A percentile compares a stretch with the other conserved stretches of the same genome.
These are phyloP conservation scores for Tolypocladium album DNA, from an alignment of 2,329 filamentous ascomycete species.

Conservation along the genomic window DNA sequence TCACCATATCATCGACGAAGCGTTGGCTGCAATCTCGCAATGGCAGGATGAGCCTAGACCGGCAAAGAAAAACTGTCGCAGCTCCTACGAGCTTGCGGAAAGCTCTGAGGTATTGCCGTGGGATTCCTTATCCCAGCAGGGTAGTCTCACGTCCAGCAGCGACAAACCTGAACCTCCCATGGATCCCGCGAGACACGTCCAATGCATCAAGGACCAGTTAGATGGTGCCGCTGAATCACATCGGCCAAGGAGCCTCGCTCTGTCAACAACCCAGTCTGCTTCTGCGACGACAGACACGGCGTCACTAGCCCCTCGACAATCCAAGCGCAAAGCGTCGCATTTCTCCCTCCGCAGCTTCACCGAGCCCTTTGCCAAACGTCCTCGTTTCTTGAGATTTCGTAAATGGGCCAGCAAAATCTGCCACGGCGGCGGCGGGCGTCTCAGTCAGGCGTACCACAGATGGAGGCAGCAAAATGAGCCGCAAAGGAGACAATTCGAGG, in stretches of 20 bases:
- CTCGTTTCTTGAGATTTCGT: constrained; percentile 14
- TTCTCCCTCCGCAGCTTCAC: constrained; percentile 18
- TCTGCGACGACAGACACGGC: constrained; percentile 1
- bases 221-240: constrained; percentile 12
- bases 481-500: constrained; percentile 15
- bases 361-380: constrained; percentile 14
- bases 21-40: constrained; percentile 11
- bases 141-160: background rate
- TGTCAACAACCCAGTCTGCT: background rate
- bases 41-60: constrained; percentile 13
- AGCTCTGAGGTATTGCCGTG: constrained; percentile 14
- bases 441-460: constrained; percentile 14
- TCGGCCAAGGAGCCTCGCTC: constrained; percentile 8
- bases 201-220: constrained; percentile 9
- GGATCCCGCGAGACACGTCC: background rate
- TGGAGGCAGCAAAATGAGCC: constrained; percentile 14
- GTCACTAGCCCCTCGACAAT: constrained; percentile 3
- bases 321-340: constrained; percentile 20
- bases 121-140: constrained; percentile 10
- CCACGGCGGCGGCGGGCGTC: constrained; percentile 11
- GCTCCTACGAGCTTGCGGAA: constrained; percentile 14
- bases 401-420: constrained; percentile 18
- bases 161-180: background rate
- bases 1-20: constrained; percentile 12
- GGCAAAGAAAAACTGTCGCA: constrained; percentile 9